Base-by-base conservation (phyloP, 768 basidiomycete genomes). In the Xanthoconium stramineum region DNA sequence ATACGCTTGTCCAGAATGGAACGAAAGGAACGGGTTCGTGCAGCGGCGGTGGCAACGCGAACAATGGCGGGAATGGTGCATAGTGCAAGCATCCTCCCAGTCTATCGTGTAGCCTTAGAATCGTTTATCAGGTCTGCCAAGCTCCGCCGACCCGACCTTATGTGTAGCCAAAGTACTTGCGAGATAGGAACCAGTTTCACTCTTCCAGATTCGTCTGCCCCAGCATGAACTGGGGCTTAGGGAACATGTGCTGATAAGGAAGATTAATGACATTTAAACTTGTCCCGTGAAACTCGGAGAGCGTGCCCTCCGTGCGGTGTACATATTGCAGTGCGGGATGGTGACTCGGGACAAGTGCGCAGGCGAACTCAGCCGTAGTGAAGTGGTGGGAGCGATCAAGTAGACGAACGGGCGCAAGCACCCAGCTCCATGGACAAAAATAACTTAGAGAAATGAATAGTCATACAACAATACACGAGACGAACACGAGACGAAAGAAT, bases 21-120 rank as follows among this genome's bases (percentile, higher is more conserved):
- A 47, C 37, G 11, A 56, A 48, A 11, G 52, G 43, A 24, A 47
- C 47, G 1, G 10, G 45, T 0, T n/a, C 42, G 2, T 44, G 57
- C 32, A 2, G 19, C n/a, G 19, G 19, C 47, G 6, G 19, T 17
- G 7, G 51, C 9, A 43, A 43, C 29, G 13, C 9, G 14, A 17
- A 12, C 42, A 35, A 45, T 2, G 28, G 39, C 17, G 57, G 50
- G 6, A 20, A 33, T 20, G 28, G 35, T 24, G 12, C n/a, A 24
- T 36, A 30, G 28, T 12, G n/a, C 24, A 24, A 14, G 8, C 30
- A 15, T 33, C n/a, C 20, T 20, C 30, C 47, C 15, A 5, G 12
- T 35, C 14, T n/a, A 37, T 29, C 45, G 17, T 55, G 65, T 65
- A 66, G 17, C 43, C 12, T 30, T 57, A 46, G 36, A 6, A 13